Percentiles rank a stretch among this genome's conserved stretches.
These are phyloP conservation scores for Tephrocybe sp. DNA, from an alignment of 768 basidiomycete genomes.

Conservation along the genomic window DNA sequence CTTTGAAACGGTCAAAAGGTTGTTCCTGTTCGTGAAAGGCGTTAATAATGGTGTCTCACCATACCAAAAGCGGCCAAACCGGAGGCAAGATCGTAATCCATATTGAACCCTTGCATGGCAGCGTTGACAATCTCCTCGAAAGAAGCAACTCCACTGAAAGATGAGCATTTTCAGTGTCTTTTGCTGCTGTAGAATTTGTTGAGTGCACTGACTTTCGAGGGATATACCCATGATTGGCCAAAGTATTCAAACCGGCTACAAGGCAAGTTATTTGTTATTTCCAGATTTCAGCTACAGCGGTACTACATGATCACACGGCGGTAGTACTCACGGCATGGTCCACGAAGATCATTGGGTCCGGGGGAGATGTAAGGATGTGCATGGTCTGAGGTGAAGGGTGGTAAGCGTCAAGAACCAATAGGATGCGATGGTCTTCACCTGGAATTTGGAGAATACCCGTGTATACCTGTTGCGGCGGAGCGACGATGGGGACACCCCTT, in stretches of 20 bases:
- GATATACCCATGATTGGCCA: slow-evolving; percentile 18
- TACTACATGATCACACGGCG: too few species aligned
- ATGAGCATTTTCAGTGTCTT: neutral
- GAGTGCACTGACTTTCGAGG: slow-evolving; percentile 14
- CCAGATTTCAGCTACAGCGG: neutral
- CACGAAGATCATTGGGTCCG: slow-evolving; percentile 7
- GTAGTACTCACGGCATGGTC: slow-evolving; percentile 14
- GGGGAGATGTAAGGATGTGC: slow-evolving; percentile 12
- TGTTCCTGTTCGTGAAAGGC: neutral
- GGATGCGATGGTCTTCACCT: neutral
- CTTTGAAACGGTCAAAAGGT: neutral
- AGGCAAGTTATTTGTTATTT: neutral
- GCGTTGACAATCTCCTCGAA: slow-evolving; percentile 14
- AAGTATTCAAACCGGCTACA: slow-evolving; percentile 16
- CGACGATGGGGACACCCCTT: slow-evolving; percentile 10
- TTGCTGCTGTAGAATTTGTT: neutral
- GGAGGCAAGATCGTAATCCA: slow-evolving; percentile 16
- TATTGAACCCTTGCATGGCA: slow-evolving; percentile 7
- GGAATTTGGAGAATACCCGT: slow-evolving; percentile 10
- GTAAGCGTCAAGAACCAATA: neutral
- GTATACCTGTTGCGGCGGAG: slow-evolving; percentile 8
- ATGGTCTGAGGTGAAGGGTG: slow-evolving; percentile 6
- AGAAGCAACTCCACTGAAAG: slow-evolving; percentile 13
- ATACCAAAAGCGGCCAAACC: slow-evolving; percentile 15
- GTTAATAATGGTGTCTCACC: slow-evolving; percentile 1